These are phyloP conservation scores for Hypoxylon sp. DNA, from an alignment of 2,329 filamentous ascomycete genomes.

Conservation along the genomic window DNA sequence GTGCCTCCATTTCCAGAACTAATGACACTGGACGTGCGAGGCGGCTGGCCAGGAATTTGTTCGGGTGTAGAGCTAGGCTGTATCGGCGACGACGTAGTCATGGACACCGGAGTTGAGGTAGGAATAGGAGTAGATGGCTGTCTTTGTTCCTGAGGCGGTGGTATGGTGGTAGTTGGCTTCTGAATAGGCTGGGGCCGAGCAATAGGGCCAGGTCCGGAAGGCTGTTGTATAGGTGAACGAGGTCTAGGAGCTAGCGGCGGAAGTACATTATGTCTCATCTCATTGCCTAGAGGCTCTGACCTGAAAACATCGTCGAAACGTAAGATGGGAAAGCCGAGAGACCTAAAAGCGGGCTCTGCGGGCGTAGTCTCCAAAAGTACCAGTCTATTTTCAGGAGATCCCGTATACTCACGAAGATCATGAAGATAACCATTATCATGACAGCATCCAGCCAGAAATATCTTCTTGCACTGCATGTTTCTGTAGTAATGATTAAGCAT, in stretches of 20 bases:
- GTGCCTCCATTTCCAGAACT: constrained; percentile 56
- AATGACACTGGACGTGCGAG: constrained; percentile 51
- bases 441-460: constrained; percentile 55
- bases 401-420: constrained; percentile 55
- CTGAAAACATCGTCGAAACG: constrained; percentile 55
- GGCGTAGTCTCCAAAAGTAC: constrained; percentile 55
- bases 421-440: constrained; percentile 57
- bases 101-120: constrained; percentile 27
- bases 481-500: constrained; percentile 56
- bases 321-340: constrained; percentile 54
- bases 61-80: constrained; percentile 36
- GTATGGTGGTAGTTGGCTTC: constrained; percentile 34
- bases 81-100: constrained; percentile 35
- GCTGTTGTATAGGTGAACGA: constrained; percentile 44
- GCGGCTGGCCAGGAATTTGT: constrained; percentile 22
- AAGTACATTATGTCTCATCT: constrained; percentile 48
- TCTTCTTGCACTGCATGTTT: constrained; percentile 55
- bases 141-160: constrained; percentile 41
- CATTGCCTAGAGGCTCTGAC: constrained; percentile 52
- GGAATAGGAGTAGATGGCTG: constrained; percentile 31
- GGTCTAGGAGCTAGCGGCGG: constrained; percentile 42
- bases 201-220: constrained; percentile 46
- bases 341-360: constrained; percentile 53
- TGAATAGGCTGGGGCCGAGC: constrained; percentile 45
- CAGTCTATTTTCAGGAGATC: constrained; percentile 48